Conservation (phyloP, 495 filamentous ascomycete species). For the Xylaria scruposa region DNA sequence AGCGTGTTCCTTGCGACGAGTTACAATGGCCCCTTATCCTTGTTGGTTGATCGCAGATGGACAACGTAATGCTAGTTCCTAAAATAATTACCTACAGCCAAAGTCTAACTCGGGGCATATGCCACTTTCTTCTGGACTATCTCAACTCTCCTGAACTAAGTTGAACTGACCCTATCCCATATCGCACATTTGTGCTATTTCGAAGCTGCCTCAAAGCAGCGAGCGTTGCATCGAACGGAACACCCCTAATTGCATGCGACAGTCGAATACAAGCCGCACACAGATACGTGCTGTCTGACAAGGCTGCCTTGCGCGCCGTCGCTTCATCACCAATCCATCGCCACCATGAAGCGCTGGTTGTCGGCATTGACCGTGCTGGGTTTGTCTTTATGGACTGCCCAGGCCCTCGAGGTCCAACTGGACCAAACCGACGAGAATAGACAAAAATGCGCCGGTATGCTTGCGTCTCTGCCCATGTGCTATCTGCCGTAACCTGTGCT, state of each 20-base stretch:
- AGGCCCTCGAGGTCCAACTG: slow-evolving; percentile 69
- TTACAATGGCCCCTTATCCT: neutral
- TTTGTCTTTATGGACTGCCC: slow-evolving; percentile 62
- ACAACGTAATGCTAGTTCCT: slow-evolving; percentile 10
- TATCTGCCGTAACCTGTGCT: neutral
- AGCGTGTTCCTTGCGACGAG: neutral
- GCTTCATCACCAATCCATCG: slow-evolving; percentile 25
- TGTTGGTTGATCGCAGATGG: neutral
- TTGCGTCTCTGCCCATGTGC: neutral
- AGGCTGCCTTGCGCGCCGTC: slow-evolving; percentile 43
- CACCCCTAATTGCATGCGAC: neutral
- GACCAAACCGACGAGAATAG: slow-evolving; percentile 76
- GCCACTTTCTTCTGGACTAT: neutral
- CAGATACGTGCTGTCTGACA: slow-evolving; percentile 25
- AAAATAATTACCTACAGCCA: slow-evolving; percentile 22
- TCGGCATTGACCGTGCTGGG: slow-evolving; percentile 49
- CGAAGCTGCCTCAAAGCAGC: neutral
- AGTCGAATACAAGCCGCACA: slow-evolving; percentile 19
- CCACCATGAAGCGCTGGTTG: slow-evolving; percentile 52
- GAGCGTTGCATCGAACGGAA: neutral
- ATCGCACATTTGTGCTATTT: slow-evolving; percentile 1
- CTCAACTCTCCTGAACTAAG: neutral
- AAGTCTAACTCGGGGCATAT: neutral
- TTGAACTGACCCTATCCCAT: neutral
- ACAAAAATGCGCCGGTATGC: slow-evolving; percentile 78